Percentiles rank a stretch among this genome's conserved stretches.
These are phyloP conservation scores for Plenodomus tracheiphilus DNA, from an alignment of 2,329 filamentous ascomycete species.

Conservation along the genomic window DNA sequence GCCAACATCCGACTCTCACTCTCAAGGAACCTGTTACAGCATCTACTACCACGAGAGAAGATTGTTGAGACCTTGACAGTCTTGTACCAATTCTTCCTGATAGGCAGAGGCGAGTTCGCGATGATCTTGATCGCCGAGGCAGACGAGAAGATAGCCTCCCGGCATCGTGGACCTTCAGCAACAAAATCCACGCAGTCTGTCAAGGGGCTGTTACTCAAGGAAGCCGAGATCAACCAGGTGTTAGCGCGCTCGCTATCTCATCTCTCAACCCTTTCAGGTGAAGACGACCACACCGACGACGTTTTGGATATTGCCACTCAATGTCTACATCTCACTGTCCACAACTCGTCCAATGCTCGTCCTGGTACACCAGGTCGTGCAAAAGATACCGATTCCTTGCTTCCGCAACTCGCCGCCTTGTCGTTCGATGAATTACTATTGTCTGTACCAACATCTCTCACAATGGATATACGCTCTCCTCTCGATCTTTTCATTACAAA, in stretches of 20 bases:
- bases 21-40: constrained; percentile 81
- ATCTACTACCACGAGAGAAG: constrained; percentile 74
- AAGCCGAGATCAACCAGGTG: constrained; percentile 80
- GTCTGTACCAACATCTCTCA: constrained; percentile 72
- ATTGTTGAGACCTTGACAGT: constrained; percentile 78
- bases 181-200: constrained; percentile 54
- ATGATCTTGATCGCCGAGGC: constrained; percentile 84
- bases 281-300: constrained; percentile 75
- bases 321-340: constrained; percentile 68
- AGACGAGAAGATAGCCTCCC: constrained; percentile 74
- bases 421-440: constrained; percentile 82
- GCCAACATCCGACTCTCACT: constrained; percentile 77
- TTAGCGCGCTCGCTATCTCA: constrained; percentile 78
- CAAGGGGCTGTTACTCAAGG: constrained; percentile 72
- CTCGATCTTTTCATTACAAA: constrained; percentile 83
- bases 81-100: constrained; percentile 82
- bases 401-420: constrained; percentile 46
- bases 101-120: constrained; percentile 89
- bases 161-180: constrained; percentile 59
- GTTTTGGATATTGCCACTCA: constrained; percentile 81
- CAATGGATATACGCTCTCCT: constrained; percentile 73
- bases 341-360: constrained; percentile 48
- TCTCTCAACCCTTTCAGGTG: constrained; percentile 74
- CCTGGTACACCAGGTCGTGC: constrained; percentile 48
- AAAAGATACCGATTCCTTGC: constrained; percentile 32